These are phyloP conservation scores for Stagonosporopsis tanaceti DNA, from an alignment of 2,329 filamentous ascomycete species.

Conservation along the genomic window DNA sequence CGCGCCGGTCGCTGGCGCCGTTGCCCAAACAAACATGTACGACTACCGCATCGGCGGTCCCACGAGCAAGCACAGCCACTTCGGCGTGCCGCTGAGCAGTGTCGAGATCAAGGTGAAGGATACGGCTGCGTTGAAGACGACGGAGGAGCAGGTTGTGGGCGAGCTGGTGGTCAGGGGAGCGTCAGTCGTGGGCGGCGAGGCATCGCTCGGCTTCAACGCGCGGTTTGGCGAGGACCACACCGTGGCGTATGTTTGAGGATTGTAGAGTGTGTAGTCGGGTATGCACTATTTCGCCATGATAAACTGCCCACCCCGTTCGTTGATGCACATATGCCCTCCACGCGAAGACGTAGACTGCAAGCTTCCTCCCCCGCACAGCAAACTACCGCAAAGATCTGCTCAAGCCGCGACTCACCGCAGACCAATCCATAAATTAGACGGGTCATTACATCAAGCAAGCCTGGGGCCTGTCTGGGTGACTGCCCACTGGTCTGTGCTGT, in stretches of 20 bases:
- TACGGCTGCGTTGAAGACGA: conserved; percentile 66
- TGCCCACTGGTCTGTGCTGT: too few relatives aligned
- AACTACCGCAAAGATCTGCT: too few relatives aligned
- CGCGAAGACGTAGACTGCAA: too few relatives aligned
- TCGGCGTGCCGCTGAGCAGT: conserved; percentile 81
- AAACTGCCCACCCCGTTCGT: background rate
- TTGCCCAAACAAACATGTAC: conserved; percentile 86
- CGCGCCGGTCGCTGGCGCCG: conserved; percentile 83
- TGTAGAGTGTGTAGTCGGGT: background rate
- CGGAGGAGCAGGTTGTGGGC: conserved; percentile 60
- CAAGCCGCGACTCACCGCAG: too few relatives aligned
- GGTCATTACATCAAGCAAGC: too few relatives aligned
- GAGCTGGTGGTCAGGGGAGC: conserved; percentile 78
- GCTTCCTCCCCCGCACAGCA: too few relatives aligned
- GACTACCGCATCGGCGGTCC: conserved; percentile 73
- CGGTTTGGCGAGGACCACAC: conserved; percentile 72
- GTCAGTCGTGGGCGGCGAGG: conserved; percentile 73
- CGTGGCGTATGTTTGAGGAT: conserved; percentile 60
- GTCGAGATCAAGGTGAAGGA: conserved; percentile 80
- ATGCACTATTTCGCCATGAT: background rate
- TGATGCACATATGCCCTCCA: too few relatives aligned
- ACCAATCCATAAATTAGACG: too few relatives aligned
- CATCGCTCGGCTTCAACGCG: conserved; percentile 65
- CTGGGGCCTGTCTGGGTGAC: too few relatives aligned
- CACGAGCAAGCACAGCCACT: conserved; percentile 65